Base-by-base conservation (phyloP, 192 early-diverging fungal species). In the Helicostylum pulchrum region DNA sequence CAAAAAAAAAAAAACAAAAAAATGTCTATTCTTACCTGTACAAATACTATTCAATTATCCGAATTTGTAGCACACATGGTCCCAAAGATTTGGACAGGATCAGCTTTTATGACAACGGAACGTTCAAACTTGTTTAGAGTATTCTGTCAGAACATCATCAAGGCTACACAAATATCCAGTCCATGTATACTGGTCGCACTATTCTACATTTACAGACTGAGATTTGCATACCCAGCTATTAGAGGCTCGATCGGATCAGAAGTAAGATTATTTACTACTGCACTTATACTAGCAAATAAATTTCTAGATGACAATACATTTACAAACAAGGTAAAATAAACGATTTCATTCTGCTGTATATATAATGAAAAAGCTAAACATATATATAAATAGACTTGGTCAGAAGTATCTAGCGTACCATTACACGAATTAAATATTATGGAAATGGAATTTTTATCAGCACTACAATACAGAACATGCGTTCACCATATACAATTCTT, bases 221-320 rank as follows among this genome's bases (percentile, higher is more conserved):
- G 83, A 53, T 71, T 70, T 32, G 72, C 77, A 32, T 78, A 83
- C 61, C 81, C 88, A 4, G 65, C 75, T 14, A 79, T 87, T 23
- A 72, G 78, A 71, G 88, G 85, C 44, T 76, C 78, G 9, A 72
- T 74, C 19, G 93, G 93, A 36, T 89, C 87, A 52, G 93, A 95
- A 67, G 91, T 88, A 64, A 77, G 92, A 17, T 72, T 94, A 44
- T 90, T 95, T 67, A 88, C 91, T 6, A 89, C 89, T 19, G 87
- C 91, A 26, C 78, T 95, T 42, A 89, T 92, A 78, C 78, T 92
- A 1, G 86, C 90, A 51, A 93, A 90, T 77, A 95, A 95, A 66
- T 87, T 83, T 67, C 76, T 93, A 31, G 85, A 92, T 65, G 94
- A 96, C 73, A 94, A 94, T 70, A 94, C 92, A 52, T 96, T 91